Evolutionary conservation across 129 eudicot genomes (phyloP).

Genomic region (Helianthus tuberosus): DNA sequence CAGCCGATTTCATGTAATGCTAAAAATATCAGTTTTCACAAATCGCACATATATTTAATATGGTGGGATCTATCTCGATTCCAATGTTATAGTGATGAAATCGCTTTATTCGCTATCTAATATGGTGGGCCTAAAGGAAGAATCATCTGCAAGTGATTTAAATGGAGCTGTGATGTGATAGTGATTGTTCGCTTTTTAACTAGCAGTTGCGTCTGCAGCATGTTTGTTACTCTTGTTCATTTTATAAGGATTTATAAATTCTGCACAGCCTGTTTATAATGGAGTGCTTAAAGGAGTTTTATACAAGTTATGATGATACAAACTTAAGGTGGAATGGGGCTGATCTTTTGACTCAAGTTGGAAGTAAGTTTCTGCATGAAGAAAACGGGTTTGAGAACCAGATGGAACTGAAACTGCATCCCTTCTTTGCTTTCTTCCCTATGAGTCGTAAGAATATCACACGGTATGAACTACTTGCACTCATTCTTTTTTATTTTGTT

Average conservation of each 20-base stretch:
- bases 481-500: constrained; percentile 2
- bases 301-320: constrained; percentile 81
- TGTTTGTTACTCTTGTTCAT: background rate
- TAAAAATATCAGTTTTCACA: too few relatives aligned
- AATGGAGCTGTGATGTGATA: constrained; percentile 91
- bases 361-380: constrained; percentile 50
- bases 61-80: constrained; percentile 86
- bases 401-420: constrained; percentile 60
- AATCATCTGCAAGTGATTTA: constrained; percentile 46
- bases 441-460: constrained; percentile 51
- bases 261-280: constrained; percentile 62
- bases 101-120: constrained; percentile 61
- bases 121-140: constrained; percentile 76
- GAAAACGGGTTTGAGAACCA: constrained; percentile 32
- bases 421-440: constrained; percentile 64
- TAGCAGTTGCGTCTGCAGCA: too few relatives aligned
- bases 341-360: constrained; percentile 81
- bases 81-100: constrained; percentile 62
- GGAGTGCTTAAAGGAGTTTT: constrained; percentile 88
- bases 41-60: constrained; percentile 21
- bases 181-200: constrained; percentile 58
- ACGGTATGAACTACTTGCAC: constrained; percentile 53
- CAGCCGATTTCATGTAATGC: too few relatives aligned
- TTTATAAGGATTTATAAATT: background rate
- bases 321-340: constrained; percentile 88